Base-by-base conservation (phyloP, 2,329 filamentous ascomycete species). In the Ophiostoma quercus region DNA sequence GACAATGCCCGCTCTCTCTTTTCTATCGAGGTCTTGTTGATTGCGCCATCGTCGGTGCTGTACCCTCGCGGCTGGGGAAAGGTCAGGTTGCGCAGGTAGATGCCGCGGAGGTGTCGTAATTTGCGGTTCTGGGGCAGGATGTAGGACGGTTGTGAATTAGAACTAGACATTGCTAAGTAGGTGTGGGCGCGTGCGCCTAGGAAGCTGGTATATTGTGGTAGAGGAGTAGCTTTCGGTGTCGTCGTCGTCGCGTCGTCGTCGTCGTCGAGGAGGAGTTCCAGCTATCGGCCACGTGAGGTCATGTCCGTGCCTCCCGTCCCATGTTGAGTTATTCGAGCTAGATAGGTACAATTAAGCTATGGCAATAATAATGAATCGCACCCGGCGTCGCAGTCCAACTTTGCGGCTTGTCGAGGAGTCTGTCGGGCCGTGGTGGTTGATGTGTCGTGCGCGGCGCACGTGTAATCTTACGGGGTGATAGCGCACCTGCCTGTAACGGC, bases 21-120 rank as follows among this genome's bases (percentile, higher is more conserved):
- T 73, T 89, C 89, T 5, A 19, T 34, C 43, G 90, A 85, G 41
- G 88, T 90, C 79, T n/a, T 39, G 32, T 65, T 39, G 16, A 65
- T 65, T 11, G 62, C 25, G 7, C 19, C 34, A 65, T 96, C 94
- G 79, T 94, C 91, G 75, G 90, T 89, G 54, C 92, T 90, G 78
- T 84, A 81, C 75, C 81, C 81, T 73, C 82, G 81, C 71, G 83
- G 81, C 73, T 82, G 83, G 32, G 82, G 82, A 74, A 97, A 88
- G 72, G 88, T 88, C 62, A 97, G 83, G 78, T 97, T 97, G 71
- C 94, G 92, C 68, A 97, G 82, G 70, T 91, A 94, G 74, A 98
- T 87, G 74, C 92, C 92, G 75, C 92, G 89, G 4, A 97, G 85
- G 82, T 97, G 94, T 69, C 94, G 89, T 68, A 98, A 84, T 78